These are phyloP conservation scores for Fusarium veterinarium DNA, from an alignment of 2,329 filamentous ascomycete species.

Conservation along the genomic window DNA sequence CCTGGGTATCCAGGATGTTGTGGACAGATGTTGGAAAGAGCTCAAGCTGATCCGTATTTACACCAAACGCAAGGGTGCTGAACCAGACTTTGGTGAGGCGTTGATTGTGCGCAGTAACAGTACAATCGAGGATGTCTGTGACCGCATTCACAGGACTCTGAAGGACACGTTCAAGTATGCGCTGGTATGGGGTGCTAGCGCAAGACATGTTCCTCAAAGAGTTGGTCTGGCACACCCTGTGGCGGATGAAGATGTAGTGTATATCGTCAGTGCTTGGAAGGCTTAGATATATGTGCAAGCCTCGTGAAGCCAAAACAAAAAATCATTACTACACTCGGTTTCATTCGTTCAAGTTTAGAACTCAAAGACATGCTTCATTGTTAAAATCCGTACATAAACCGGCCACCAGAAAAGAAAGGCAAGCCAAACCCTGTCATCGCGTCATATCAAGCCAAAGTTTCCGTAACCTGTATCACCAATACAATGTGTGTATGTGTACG, in stretches of 20 bases:
- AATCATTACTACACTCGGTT: neutral
- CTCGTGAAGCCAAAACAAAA: constrained; percentile 13
- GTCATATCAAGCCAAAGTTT: constrained; percentile 44
- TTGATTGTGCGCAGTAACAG: constrained; percentile 90
- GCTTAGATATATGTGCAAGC: constrained; percentile 55
- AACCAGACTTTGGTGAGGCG: constrained; percentile 90
- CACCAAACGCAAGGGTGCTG: constrained; percentile 93
- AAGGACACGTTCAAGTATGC: constrained; percentile 99
- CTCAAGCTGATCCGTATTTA: constrained; percentile 90
- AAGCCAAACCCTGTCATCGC: constrained; percentile 41
- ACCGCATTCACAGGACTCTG: constrained; percentile 89
- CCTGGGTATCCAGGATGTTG: constrained; percentile 90
- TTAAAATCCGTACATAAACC: constrained; percentile 37
- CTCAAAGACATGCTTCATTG: constrained; percentile 29
- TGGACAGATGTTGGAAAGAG: constrained; percentile 96
- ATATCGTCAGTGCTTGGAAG: constrained; percentile 73
- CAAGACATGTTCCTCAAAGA: constrained; percentile 91
- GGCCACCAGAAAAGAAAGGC: constrained; percentile 33
- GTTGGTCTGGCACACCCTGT: constrained; percentile 89
- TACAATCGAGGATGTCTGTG: constrained; percentile 96
- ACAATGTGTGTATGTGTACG: constrained; percentile 21
- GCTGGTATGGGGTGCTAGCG: constrained; percentile 96
- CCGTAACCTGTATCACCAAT: constrained; percentile 35
- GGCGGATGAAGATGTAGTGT: constrained; percentile 74
- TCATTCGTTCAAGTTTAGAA: neutral